Percentiles rank a stretch among this genome's conserved stretches.
These are phyloP conservation scores for Caryopteris hybrid DNA, from an alignment of 305 asterid genomes.

Conservation along the genomic window DNA sequence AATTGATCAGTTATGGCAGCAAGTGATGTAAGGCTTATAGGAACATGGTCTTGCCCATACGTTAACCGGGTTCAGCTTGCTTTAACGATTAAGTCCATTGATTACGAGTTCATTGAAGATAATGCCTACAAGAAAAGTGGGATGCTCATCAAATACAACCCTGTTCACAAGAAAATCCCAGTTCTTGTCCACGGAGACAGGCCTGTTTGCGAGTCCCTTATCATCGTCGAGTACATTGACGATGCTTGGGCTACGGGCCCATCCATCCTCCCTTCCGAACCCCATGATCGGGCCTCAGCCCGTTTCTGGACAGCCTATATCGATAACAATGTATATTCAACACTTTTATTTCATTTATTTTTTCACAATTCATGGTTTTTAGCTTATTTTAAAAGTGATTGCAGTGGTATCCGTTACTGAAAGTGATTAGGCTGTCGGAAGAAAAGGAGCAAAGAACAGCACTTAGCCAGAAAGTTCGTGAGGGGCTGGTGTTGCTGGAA, in stretches of 20 bases:
- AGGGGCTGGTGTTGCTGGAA: conserved; percentile 26
- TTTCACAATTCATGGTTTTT: too few species aligned
- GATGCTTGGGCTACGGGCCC: conserved; percentile 19
- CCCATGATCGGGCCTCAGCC: conserved; percentile 39
- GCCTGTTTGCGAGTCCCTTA: conserved; percentile 24
- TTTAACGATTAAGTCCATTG: conserved; percentile 31
- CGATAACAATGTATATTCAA: conserved; percentile 30
- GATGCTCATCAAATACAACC: conserved; percentile 42
- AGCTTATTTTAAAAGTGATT: not conserved
- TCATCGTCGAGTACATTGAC: conserved; percentile 23
- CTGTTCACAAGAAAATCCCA: conserved; percentile 43
- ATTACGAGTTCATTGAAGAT: conserved; percentile 34
- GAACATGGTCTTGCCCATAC: conserved; percentile 27
- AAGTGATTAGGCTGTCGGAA: conserved; percentile 18
- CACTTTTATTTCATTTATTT: not conserved
- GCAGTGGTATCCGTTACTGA: conserved; percentile 30
- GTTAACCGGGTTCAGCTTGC: conserved; percentile 38
- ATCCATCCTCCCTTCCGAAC: conserved; percentile 37
- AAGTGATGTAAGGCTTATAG: conserved; percentile 32
- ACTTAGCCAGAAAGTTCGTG: conserved; percentile 9
- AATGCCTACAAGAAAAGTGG: conserved; percentile 23
- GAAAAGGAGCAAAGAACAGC: conserved; percentile 13
- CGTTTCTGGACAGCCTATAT: conserved; percentile 54
- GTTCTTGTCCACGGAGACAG: conserved; percentile 25
- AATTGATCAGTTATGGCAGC: conserved; percentile 14